These are phyloP conservation scores for Nemophila menziesii DNA, from an alignment of 257 asterid species.

Conservation along the genomic window DNA sequence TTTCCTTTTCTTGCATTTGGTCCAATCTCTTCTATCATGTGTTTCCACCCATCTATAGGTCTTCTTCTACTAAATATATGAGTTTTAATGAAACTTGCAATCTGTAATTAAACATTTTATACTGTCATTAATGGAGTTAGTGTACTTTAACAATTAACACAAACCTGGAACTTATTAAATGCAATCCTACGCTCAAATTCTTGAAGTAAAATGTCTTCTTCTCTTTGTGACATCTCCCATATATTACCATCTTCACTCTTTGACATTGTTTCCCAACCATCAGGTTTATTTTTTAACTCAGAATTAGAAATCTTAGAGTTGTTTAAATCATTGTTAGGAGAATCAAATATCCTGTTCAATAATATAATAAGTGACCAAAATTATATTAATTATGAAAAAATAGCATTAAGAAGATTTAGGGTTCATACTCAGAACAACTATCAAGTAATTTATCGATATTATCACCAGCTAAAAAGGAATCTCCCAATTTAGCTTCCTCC, in stretches of 20 bases:
- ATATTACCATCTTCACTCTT: conserved; percentile 58
- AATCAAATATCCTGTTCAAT: conserved; percentile 57
- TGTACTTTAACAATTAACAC: background rate
- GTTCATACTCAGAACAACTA: conserved; percentile 65
- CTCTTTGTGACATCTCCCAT: conserved; percentile 95
- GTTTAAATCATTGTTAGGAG: conserved; percentile 45
- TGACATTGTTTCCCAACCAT: conserved; percentile 86
- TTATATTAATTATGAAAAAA: too few relatives aligned
- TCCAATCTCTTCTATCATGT: conserved; percentile 88
- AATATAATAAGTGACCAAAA: conserved; percentile 1
- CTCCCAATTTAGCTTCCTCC: conserved; percentile 80
- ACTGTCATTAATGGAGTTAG: background rate
- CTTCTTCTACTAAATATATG: conserved; percentile 48
- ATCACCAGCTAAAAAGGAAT: conserved; percentile 32
- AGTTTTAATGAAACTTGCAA: conserved; percentile 79
- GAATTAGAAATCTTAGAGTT: conserved; percentile 23
- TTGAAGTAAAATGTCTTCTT: conserved; percentile 88
- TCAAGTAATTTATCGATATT: conserved; percentile 76
- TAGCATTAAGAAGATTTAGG: background rate
- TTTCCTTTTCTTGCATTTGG: conserved; percentile 78
- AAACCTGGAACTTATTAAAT: conserved; percentile 84
- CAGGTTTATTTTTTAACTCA: conserved; percentile 74
- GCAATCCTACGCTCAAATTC: conserved; percentile 93
- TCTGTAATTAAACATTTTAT: conserved; percentile 26
- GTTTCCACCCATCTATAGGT: conserved; percentile 93